Conservation (phyloP, 257 asterid species). For the Solanum clarkiae region DNA sequence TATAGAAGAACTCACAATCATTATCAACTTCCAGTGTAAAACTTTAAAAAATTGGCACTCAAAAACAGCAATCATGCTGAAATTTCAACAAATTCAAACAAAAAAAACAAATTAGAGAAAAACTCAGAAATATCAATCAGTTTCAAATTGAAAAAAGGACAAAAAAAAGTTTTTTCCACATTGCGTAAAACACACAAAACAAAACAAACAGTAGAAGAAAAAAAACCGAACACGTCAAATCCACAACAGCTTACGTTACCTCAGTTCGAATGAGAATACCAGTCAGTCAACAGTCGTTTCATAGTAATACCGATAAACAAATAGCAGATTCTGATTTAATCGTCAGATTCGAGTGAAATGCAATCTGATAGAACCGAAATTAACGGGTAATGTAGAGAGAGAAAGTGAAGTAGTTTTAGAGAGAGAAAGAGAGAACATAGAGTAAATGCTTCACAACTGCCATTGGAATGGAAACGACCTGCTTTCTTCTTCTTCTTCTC, state of each 20-base stretch:
- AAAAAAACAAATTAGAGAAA: not conserved
- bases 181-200: not conserved
- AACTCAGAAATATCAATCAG: not conserved
- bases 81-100: not conserved
- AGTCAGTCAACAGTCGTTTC: not conserved
- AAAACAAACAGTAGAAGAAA: not conserved
- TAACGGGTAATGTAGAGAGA: not conserved
- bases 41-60: not conserved
- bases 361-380: not conserved
- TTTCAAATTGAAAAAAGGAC: not conserved
- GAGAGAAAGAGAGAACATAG: slow-evolving; percentile 14
- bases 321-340: not conserved
- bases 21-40: not conserved
- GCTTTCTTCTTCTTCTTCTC: slow-evolving; percentile 9
- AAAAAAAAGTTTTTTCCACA: not conserved
- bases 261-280: not conserved
- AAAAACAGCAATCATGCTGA: not conserved
- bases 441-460: slow-evolving; percentile 59
- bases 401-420: not conserved
- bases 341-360: not conserved
- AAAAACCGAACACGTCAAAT: not conserved
- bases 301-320: not conserved
- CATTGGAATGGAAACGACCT: slow-evolving; percentile 38
- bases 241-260: not conserved
- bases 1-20: not conserved